Evolutionary conservation across 202 grass and related monocot genomes (phyloP), one percentile per base, ranked within the genome.

Genomic region (Panicum hallii): DNA sequence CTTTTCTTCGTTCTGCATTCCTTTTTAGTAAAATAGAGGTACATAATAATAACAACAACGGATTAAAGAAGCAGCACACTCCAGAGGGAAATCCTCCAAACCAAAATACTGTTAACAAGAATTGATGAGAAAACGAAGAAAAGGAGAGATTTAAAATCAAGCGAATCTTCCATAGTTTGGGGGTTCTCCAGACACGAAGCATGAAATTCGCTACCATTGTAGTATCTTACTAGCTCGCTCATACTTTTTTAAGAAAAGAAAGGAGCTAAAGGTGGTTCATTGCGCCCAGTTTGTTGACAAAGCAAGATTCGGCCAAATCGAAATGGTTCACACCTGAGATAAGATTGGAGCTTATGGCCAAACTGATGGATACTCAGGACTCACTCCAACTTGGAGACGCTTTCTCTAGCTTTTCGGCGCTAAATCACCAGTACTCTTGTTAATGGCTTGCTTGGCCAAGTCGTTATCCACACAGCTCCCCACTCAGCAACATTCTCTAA

Each of bases 101-200:
- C 3, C 49, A 52, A 52, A 34, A 34, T 34, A 34, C 2, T 34
- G 3, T 34, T 26, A 3, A 34, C 34, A 34, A 34, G 2, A 34
- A 34, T 3, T 34, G 34, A 34, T 34, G 34, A 34, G 34, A 34
- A 34, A 34, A 34, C 34, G 3, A 34, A 34, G 34, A 34, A 34
- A 34, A 54, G 0, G 19, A 12, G 20, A 55, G 19, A 65, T 38
- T 79, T 5, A 48, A 23, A 71, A 38, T 8, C 68, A 63, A 49
- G 5, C 63, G 56, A 64, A 72, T 19, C 23, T 72, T 62, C 67
- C 80, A 11, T 38, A 64, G 69, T 83, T 83, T 74, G 81, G 56
- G 42, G 20, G 56, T 12, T 74, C 17, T 50, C 43, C 80, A 74
- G 9, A 50, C 56, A 73, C 13, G 5, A 12, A 58, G 56, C 52